Conservation (phyloP, 805 yeast species). For the Saccharomycopsis guyanensis region DNA sequence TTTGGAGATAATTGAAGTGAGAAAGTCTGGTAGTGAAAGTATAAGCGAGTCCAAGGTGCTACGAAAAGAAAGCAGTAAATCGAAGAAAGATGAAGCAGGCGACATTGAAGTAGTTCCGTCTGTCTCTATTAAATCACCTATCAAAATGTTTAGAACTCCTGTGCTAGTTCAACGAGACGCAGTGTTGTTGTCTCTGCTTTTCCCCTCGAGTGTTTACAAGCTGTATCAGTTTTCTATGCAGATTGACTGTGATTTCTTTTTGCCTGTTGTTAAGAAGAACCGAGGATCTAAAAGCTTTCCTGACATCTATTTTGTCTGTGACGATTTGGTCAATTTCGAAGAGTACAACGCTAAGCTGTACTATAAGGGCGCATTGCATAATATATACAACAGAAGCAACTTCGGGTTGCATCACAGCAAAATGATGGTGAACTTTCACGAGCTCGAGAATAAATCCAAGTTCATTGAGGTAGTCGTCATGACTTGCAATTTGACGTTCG, state of each 20-base stretch:
- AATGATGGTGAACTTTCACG: conserved; percentile 36
- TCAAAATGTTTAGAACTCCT: conserved; percentile 9
- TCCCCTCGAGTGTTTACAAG: conserved; percentile 21
- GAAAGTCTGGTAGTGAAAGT: too few relatives aligned
- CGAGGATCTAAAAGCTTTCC: conserved; percentile 22
- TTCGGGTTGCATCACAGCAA: conserved; percentile 39
- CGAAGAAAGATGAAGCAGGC: too few relatives aligned
- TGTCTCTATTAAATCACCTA: conserved; percentile 13
- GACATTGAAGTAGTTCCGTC: too few relatives aligned
- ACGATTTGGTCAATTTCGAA: conserved; percentile 14
- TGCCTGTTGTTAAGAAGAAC: conserved; percentile 25
- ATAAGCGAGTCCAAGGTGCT: not conserved
- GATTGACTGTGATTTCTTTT: conserved; percentile 31
- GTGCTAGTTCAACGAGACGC: conserved; percentile 9
- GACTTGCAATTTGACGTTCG: conserved; percentile 34
- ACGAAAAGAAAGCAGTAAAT: too few relatives aligned
- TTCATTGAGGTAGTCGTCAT: conserved; percentile 32
- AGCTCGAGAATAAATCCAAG: conserved; percentile 19
- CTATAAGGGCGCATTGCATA: not conserved
- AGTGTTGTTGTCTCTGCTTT: conserved; percentile 1
- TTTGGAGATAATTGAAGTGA: not conserved
- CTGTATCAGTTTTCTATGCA: conserved; percentile 37
- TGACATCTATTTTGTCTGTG: conserved; percentile 24
- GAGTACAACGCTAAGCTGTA: not conserved
- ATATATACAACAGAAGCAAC: conserved; percentile 28